Base-by-base conservation (phyloP, 2,329 filamentous ascomycete genomes). In the Fusarium denticulatum region DNA sequence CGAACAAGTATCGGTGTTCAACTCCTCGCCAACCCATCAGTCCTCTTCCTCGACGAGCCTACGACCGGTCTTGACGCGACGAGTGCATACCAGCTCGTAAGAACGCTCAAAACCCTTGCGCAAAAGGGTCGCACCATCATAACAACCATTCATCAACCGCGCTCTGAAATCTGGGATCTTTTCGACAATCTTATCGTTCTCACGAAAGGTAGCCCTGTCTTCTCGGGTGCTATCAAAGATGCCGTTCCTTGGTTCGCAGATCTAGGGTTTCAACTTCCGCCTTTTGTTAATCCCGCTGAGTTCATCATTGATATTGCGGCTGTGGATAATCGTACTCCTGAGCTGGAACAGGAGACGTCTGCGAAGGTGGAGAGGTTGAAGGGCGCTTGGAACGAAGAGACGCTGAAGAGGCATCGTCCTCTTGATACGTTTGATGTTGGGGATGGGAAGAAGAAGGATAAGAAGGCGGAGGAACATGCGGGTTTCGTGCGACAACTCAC, bases 21-120 rank as follows among this genome's bases (percentile, higher is more conserved):
- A 80, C 85, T 95, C 63, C 84, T 95, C n/a, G 90, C 92, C 9
- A 95, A 95, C 78, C 93, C 93, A 4, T 94, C 92, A 11, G 88
- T 95, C 2, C 82, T 95, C 12, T 95, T 94, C 79, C 87, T 94
- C 28, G 93, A 96, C 76, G 93, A 95, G 76, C 93, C 93, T 0
- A 95, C 93, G 0, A 95, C 93, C 3, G 92, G 92, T 2, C 85
- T 95, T 13, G 93, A 95, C 81, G 92, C 93, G 0, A 94, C 92
- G 4, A 94, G 91, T 77, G 93, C 93, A 0, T 94, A 90, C 74
- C 92, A 94, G 73, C 87, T 95, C 0, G 86, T 95, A 1, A 86
- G 90, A 37, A 94, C 92, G 0, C 81, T 95, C 14, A 94, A 94
- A 77, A 85, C 83, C 13, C 84, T 95, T 5, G 91, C 92, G 1